Conservation (phyloP, 768 basidiomycete species). For the Gelatoporia subvermispora region DNA sequence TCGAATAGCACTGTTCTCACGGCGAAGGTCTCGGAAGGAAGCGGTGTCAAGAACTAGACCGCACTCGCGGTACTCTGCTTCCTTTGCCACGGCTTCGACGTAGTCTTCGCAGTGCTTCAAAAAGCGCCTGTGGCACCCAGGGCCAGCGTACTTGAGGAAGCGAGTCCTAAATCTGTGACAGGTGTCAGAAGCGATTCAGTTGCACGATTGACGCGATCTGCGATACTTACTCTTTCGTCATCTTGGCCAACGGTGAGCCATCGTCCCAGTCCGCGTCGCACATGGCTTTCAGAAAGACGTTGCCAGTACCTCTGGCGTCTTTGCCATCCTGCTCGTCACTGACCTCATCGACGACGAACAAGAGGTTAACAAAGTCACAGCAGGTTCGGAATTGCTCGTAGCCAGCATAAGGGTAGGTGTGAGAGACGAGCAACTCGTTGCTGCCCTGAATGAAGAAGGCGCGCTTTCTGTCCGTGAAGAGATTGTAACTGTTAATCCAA, state of each 20-base stretch:
- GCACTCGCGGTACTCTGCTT: constrained; percentile 61
- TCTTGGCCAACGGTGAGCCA: constrained; percentile 50
- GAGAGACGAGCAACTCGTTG: constrained; percentile 61
- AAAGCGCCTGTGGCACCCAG: constrained; percentile 47
- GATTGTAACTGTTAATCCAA: constrained; percentile 60
- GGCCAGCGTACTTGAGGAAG: constrained; percentile 40
- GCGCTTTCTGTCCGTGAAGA: constrained; percentile 58
- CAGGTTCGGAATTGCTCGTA: constrained; percentile 56
- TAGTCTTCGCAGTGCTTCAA: constrained; percentile 50
- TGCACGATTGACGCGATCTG: background rate
- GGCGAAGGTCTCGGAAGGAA: constrained; percentile 52
- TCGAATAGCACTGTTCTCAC: constrained; percentile 67
- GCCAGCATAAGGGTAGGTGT: constrained; percentile 57
- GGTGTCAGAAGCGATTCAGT: constrained; percentile 1
- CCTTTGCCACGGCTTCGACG: constrained; percentile 51
- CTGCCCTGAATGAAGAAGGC: constrained; percentile 59
- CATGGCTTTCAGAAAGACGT: constrained; percentile 53
- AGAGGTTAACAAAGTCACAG: constrained; percentile 52
- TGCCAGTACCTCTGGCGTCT: constrained; percentile 52
- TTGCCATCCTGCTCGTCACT: constrained; percentile 62
- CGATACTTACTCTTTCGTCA: constrained; percentile 56
- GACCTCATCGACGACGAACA: constrained; percentile 65
- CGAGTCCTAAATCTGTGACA: constrained; percentile 49
- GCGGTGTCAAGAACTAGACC: constrained; percentile 51
- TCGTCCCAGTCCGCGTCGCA: constrained; percentile 52